Percentiles rank a stretch among this genome's conserved stretches.
phyloP scores from a whole-genome alignment of 2,329 filamentous ascomycete species.

The Fusarium pseudoanthophilum region DNA sequence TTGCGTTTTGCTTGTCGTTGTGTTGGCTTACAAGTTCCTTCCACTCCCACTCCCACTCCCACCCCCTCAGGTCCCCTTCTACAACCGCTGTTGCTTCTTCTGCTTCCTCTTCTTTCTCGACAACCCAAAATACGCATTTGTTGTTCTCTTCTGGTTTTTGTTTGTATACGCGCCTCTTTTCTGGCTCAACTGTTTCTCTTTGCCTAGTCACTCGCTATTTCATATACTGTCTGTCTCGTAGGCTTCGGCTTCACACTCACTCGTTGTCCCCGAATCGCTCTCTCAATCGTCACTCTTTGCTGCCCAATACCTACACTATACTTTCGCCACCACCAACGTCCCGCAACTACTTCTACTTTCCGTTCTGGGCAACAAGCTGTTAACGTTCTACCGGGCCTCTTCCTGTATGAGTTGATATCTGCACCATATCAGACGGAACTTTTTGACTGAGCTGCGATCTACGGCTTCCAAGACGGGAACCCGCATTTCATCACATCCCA shows the following conservation, averaged over 20 bases:
- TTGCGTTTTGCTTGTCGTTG: constrained; percentile 12
- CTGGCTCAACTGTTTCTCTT: constrained; percentile 15
- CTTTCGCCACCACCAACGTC: constrained; percentile 14
- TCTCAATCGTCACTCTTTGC: not conserved
- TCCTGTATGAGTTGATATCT: constrained; percentile 19
- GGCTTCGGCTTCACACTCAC: constrained; percentile 20
- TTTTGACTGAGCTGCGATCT: constrained; percentile 29
- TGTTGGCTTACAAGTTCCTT: constrained; percentile 38
- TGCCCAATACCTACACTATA: not conserved
- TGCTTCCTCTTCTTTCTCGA: constrained; percentile 14
- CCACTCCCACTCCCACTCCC: constrained; percentile 9
- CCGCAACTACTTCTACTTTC: constrained; percentile 23
- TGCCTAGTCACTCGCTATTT: constrained; percentile 20
- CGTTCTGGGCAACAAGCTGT: constrained; percentile 33
- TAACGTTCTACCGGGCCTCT: not conserved
- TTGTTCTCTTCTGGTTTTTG: constrained; percentile 13
- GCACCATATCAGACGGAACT: constrained; percentile 28
- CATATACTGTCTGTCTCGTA: constrained; percentile 1
- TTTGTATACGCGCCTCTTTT: constrained; percentile 22
- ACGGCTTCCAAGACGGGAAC: constrained; percentile 26
- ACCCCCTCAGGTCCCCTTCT: constrained; percentile 19
- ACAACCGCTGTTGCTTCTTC: constrained; percentile 8
- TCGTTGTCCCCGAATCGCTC: constrained; percentile 26
- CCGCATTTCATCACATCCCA: constrained; percentile 35
- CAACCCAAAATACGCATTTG: constrained; percentile 12